Evolutionary conservation across 129 eudicot genomes (phyloP).

Genomic region (Centella asiatica): DNA sequence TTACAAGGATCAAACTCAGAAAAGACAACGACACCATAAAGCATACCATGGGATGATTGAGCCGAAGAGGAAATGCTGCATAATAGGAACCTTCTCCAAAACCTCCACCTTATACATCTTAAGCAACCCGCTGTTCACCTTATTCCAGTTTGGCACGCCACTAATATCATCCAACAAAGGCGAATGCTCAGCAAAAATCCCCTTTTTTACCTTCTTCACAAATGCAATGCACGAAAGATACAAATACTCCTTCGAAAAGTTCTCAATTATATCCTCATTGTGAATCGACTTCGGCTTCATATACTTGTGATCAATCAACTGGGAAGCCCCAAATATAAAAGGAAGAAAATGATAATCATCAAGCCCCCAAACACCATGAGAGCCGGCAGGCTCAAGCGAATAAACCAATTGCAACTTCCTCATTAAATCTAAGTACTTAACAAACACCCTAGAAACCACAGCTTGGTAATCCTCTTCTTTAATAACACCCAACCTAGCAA

Average conservation of each 20-base stretch:
- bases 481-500: conserved; percentile 51
- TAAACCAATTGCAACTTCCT: conserved; percentile 69
- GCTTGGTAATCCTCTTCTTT: conserved; percentile 78
- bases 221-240: conserved; percentile 76
- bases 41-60: conserved; percentile 75
- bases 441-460: conserved; percentile 68
- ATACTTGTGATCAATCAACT: conserved; percentile 85
- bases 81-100: conserved; percentile 92
- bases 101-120: conserved; percentile 97
- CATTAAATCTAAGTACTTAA: conserved; percentile 79
- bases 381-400: conserved; percentile 85
- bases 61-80: conserved; percentile 98
- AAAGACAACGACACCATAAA: not conserved
- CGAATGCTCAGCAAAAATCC: conserved; percentile 85
- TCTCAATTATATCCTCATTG: conserved; percentile 80
- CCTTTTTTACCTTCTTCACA: conserved; percentile 93
- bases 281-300: conserved; percentile 98
- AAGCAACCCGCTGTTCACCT: conserved; percentile 83
- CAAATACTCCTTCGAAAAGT: conserved; percentile 67
- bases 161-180: conserved; percentile 95
- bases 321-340: conserved; percentile 78
- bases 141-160: conserved; percentile 89
- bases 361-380: conserved; percentile 99
- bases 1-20: not conserved
- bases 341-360: conserved; percentile 96